Evolutionary conservation across 371 early-diverging fungal species (phyloP), one percentile per base, ranked within the genome.

Genomic region (Cokeromyces recurvatus): DNA sequence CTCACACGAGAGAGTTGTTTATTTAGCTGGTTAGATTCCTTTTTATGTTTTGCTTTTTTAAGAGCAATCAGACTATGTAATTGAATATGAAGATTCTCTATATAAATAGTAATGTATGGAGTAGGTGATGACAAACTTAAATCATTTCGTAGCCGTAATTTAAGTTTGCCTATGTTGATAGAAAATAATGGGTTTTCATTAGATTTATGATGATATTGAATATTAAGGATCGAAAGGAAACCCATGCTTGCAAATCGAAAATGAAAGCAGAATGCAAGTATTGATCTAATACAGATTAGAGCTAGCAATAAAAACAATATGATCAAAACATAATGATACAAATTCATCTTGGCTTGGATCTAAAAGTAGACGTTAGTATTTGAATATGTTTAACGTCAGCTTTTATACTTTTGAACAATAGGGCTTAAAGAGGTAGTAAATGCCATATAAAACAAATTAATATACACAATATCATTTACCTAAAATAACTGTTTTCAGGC

Each of bases 131-230:
- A 35, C n/a, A 22, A 39, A 19, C 0, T 19, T 58, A 10, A 38
- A 41, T 17, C 38, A 56, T 20, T 53, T 62, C 39, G 53, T 20
- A 74, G 23, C 23, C 75, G 57, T 20, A 66, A 22, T 25, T 74
- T 74, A 11, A 74, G 49, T 46, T 62, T 71, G n/a, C 69, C 75
- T 21, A 71, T 43, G n/a, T 54, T 43, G 29, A 71, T 34, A 12
- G 63, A 57, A 55, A 59, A 61, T 20, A 51, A 23, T 17, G 55
- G 35, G 24, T 25, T 17, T 56, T 50, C 54, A 29, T 46, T 46
- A 14, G 47, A 36, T 39, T 37, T 25, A 36, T 44, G 68, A 47
- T 65, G 63, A 34, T 74, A 74, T 3, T 46, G 60, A 40, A 71
- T 58, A 29, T 60, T 51, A 21, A 45, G 60, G 36, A 74, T 57